A percentile compares a stretch with the other conserved stretches of the same genome.
phyloP scores from a whole-genome alignment of 208 protist species.

The Herpetomonas samuelpessoai region DNA sequence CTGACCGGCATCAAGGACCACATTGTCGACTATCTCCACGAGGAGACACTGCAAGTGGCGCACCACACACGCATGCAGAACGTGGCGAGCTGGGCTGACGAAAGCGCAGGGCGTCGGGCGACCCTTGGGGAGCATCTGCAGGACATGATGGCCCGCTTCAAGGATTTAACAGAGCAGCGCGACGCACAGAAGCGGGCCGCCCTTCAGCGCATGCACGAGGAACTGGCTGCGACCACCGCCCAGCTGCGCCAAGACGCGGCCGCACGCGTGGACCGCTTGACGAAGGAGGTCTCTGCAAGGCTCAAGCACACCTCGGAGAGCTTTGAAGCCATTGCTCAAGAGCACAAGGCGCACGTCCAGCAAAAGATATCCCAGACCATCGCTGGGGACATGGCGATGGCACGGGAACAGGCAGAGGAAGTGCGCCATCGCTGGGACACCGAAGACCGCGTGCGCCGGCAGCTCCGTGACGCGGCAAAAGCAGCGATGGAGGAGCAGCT shows the following conservation, averaged over 20 bases:
- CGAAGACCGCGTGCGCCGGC: constrained; percentile 8
- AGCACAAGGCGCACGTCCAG: constrained; percentile 7
- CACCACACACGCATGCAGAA: constrained; percentile 11
- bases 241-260: constrained; percentile 17
- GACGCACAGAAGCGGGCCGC: constrained; percentile 8
- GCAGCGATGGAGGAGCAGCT: neutral
- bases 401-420: constrained; percentile 1
- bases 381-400: constrained; percentile 5
- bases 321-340: constrained; percentile 16
- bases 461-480: constrained; percentile 3
- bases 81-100: constrained; percentile 14
- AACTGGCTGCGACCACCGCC: constrained; percentile 10
- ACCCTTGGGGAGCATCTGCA: constrained; percentile 15
- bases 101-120: constrained; percentile 17
- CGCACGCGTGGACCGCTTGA: constrained; percentile 15
- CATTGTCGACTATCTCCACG: constrained; percentile 28
- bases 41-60: constrained; percentile 29
- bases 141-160: constrained; percentile 20
- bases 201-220: constrained; percentile 10
- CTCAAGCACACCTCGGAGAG: constrained; percentile 7
- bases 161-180: constrained; percentile 17
- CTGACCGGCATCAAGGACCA: constrained; percentile 17
- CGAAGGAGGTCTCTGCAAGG: constrained; percentile 19
- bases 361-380: constrained; percentile 4
- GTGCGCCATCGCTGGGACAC: constrained; percentile 1